These are phyloP conservation scores for Pseudonitzschia delicatissima DNA, from an alignment of 108 stramenopile genomes.

Conservation along the genomic window DNA sequence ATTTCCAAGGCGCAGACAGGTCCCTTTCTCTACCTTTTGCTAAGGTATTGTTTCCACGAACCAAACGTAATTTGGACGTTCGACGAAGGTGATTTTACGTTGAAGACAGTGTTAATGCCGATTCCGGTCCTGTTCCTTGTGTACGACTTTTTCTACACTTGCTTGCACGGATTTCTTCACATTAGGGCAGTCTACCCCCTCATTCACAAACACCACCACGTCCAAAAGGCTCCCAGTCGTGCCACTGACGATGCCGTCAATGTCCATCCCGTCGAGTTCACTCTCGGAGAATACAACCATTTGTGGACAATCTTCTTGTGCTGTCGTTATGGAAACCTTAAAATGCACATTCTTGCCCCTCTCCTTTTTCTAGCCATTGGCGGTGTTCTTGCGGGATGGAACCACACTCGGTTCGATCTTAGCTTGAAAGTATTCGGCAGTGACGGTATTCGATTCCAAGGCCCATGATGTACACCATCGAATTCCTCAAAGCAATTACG, in stretches of 20 bases:
- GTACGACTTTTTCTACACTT: conserved; percentile 95
- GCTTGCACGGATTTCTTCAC: conserved; percentile 91
- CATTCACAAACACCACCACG: conserved; percentile 98
- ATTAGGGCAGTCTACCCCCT: conserved; percentile 79
- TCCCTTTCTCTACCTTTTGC: conserved; percentile 76
- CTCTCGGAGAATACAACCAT: conserved; percentile 97
- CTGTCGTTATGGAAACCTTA: conserved; percentile 46
- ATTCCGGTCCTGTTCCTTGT: conserved; percentile 80
- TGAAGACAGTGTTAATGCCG: conserved; percentile 46
- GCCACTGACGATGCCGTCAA: conserved; percentile 97
- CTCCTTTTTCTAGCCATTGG: conserved; percentile 76
- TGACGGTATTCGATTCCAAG: conserved; percentile 83
- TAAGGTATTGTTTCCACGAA: conserved; percentile 50
- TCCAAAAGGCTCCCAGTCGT: conserved; percentile 92
- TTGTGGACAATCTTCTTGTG: conserved; percentile 69
- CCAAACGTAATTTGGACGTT: conserved; percentile 52
- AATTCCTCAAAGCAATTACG: conserved; percentile 95
- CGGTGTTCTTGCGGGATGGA: conserved; percentile 90
- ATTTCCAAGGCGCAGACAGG: conserved; percentile 73
- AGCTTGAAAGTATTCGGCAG: conserved; percentile 32
- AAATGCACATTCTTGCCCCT: conserved; percentile 55
- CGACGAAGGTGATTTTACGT: conserved; percentile 30
- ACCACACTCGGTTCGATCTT: conserved; percentile 93
- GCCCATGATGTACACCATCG: conserved; percentile 97
- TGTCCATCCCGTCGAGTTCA: conserved; percentile 97